These are phyloP conservation scores for Lithohypha guttulata DNA, from an alignment of 2,329 filamentous ascomycete genomes.

Conservation along the genomic window DNA sequence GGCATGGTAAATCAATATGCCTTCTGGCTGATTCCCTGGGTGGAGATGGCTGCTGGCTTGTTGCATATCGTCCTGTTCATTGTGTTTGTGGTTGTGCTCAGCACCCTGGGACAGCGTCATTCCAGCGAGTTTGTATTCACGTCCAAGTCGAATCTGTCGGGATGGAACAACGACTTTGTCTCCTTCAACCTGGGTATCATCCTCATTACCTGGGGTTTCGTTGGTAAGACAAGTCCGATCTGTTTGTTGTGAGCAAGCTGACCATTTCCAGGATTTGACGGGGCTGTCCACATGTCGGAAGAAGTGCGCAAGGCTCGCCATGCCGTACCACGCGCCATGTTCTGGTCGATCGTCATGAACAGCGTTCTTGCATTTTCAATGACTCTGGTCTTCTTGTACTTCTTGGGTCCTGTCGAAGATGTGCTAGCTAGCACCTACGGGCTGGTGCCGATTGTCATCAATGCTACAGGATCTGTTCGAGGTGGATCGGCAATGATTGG, in stretches of 20 bases:
- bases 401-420: slow-evolving; percentile 22
- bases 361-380: slow-evolving; percentile 26
- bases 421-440: slow-evolving; percentile 11
- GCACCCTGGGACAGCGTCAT: slow-evolving; percentile 24
- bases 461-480: slow-evolving; percentile 12
- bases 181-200: slow-evolving; percentile 30
- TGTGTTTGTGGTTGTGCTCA: slow-evolving; percentile 27
- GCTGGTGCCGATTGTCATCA: slow-evolving; percentile 14
- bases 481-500: slow-evolving; percentile 15
- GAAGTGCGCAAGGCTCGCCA: slow-evolving; percentile 26
- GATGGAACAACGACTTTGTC: slow-evolving; percentile 26
- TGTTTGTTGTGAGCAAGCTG: background rate
- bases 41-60: slow-evolving; percentile 29
- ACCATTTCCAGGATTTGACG: slow-evolving; percentile 12
- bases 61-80: slow-evolving; percentile 27
- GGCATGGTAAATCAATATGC: slow-evolving; percentile 20
- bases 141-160: slow-evolving; percentile 20
- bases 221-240: slow-evolving; percentile 16
- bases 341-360: slow-evolving; percentile 25
- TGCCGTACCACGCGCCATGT: slow-evolving; percentile 27
- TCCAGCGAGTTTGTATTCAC: slow-evolving; percentile 27
- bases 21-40: slow-evolving; percentile 29
- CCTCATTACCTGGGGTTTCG: slow-evolving; percentile 25
- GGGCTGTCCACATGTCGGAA: slow-evolving; percentile 26
- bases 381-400: slow-evolving; percentile 27